These are phyloP conservation scores for Kwoniella mangroviensis DNA, from an alignment of 768 basidiomycete species.

Conservation along the genomic window DNA sequence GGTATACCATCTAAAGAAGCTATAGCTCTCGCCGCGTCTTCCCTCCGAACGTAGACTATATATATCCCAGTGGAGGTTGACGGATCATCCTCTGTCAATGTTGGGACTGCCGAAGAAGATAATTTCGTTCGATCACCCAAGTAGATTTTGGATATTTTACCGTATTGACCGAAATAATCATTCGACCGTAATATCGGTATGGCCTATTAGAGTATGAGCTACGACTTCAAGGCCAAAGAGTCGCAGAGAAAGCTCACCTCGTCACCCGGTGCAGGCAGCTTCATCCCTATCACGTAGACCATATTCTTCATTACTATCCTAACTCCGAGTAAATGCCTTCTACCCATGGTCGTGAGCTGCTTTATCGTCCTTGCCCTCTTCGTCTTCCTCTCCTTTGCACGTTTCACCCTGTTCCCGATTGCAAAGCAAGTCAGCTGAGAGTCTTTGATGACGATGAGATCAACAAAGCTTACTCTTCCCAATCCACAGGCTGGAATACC, in stretches of 20 bases:
- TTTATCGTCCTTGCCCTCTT: conserved; percentile 92
- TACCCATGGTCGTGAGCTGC: conserved; percentile 82
- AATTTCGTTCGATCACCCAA: conserved; percentile 85
- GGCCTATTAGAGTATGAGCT: conserved; percentile 62
- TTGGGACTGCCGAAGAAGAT: conserved; percentile 62
- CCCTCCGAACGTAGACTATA: conserved; percentile 90
- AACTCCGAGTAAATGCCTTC: conserved; percentile 86
- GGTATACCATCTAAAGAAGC: conserved; percentile 87
- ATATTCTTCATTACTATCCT: conserved; percentile 96
- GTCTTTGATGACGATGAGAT: conserved; percentile 3
- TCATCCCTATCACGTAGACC: conserved; percentile 94
- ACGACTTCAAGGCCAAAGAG: neutral
- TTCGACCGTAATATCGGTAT: conserved; percentile 89
- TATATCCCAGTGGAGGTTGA: conserved; percentile 71
- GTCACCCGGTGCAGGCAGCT: conserved; percentile 90
- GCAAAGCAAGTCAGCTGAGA: neutral
- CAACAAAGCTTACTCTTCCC: conserved; percentile 78
- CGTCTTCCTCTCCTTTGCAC: conserved; percentile 92
- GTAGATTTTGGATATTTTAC: conserved; percentile 94
- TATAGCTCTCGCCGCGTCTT: conserved; percentile 93
- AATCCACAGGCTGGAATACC: conserved; percentile 91
- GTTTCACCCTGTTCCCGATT: conserved; percentile 73
- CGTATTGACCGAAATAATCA: conserved; percentile 98
- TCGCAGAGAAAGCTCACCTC: conserved; percentile 67
- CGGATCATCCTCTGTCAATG: conserved; percentile 63